These are phyloP conservation scores for Lachancea lanzarotensis DNA, from an alignment of 805 yeast genomes.

Conservation along the genomic window DNA sequence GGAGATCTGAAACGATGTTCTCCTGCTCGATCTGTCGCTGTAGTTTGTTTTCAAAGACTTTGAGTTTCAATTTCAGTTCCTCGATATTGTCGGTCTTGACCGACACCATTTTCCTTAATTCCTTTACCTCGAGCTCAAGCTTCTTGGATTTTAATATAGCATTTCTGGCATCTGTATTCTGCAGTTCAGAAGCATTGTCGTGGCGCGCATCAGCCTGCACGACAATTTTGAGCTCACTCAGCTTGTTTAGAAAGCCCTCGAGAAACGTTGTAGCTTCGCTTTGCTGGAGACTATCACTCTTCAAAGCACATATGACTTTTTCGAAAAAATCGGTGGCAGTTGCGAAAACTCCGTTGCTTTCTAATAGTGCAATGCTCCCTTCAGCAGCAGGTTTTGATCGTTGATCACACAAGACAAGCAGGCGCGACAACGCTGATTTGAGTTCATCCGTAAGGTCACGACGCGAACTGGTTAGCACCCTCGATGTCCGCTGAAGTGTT, in stretches of 20 bases:
- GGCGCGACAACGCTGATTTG: no score
- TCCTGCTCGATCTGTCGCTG: slow-evolving; percentile 29
- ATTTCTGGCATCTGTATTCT: not conserved
- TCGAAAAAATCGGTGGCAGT: not conserved
- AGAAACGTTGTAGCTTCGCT: not conserved
- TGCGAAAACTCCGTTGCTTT: not conserved
- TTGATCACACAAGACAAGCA: not conserved
- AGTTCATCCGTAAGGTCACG: no score
- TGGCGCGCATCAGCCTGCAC: not conserved
- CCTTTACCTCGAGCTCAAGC: not conserved
- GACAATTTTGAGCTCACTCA: not conserved
- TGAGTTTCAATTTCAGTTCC: slow-evolving; percentile 41
- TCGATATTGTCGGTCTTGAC: slow-evolving; percentile 26
- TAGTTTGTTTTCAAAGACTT: slow-evolving; percentile 41
- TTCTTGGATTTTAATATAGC: not conserved
- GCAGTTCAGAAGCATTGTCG: not conserved
- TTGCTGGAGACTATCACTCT: not conserved
- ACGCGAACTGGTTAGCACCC: not conserved
- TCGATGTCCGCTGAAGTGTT: not conserved
- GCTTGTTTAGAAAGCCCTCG: not conserved
- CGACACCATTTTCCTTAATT: not conserved
- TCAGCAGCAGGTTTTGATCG: not conserved
- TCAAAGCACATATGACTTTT: not conserved
- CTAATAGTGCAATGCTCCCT: not conserved
- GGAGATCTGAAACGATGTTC: not conserved